Base-by-base conservation (phyloP, 2,329 filamentous ascomycete genomes). In the Nothopassalora personata region DNA sequence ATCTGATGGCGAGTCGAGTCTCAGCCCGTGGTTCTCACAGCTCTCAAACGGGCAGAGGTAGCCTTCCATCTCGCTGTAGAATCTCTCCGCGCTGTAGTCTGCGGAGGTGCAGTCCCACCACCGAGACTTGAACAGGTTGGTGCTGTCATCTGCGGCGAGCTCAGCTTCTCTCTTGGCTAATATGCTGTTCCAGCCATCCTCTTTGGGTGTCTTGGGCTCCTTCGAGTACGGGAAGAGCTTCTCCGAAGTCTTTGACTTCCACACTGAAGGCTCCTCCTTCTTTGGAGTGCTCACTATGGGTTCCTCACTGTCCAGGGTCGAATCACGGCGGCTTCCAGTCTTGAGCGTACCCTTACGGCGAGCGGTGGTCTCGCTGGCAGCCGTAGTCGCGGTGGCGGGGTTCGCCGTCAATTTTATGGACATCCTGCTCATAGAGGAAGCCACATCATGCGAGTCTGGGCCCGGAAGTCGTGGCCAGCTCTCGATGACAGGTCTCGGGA, bases 21-120 rank as follows among this genome's bases (percentile, higher is more conserved):
- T 36, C 33, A 18, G 71, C 3, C 31, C 66, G 34, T 72, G 69
- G 34, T 67, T 48, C 11, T 74, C 72, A 77, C 85, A 87, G 6
- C 69, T 64, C 1, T 65, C 62, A 55, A 81, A 78, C 0, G 85
- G 85, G 56, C 86, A 88, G 53, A 71, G 74, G 72, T 78, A 88
- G 49, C 73, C 68, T 1, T 76, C 71, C 30, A 77, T 70, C 0
- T 69, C 56, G 43, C 79, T 73, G 58, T 69, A 78, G 73, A 84
- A 86, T 5, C 73, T 71, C 1, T 75, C 71, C 1, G 76, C 70
- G 33, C 80, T 76, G 70, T 83, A 86, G 10, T 74, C 71, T 0
- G 46, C 10, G 10, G 62, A 43, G 13, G 18, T 33, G 33, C 55
- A 52, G 36, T 65, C 58, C 64, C 64, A 66, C 18, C 58, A 64